These are phyloP conservation scores for Saccharomyces hybrid DNA, from an alignment of 1,139 yeast genomes.

Conservation along the genomic window DNA sequence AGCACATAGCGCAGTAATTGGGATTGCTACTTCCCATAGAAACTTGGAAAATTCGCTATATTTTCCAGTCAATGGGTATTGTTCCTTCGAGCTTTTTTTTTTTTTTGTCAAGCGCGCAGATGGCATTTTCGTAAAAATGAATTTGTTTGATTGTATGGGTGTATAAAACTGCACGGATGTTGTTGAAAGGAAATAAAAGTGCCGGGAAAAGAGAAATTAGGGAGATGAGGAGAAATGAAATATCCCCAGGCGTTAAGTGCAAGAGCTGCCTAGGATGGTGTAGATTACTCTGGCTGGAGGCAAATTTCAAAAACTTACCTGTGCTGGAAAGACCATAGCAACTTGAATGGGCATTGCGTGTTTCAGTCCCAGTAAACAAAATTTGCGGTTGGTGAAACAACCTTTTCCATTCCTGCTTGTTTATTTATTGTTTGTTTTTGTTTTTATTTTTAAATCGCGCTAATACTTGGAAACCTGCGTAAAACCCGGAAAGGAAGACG, in stretches of 20 bases:
- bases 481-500: neutral
- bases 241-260: too few species aligned
- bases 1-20: neutral
- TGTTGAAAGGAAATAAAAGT: too few species aligned
- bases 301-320: too few species aligned
- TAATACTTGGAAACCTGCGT: neutral
- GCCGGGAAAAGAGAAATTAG: too few species aligned
- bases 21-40: neutral
- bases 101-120: neutral
- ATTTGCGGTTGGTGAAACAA: neutral
- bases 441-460: neutral
- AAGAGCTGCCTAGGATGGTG: too few species aligned
- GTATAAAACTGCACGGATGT: neutral
- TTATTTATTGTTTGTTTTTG: neutral
- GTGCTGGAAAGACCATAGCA: neutral
- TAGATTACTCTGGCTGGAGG: too few species aligned
- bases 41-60: neutral
- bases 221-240: neutral
- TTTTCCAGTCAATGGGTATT: neutral
- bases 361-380: neutral
- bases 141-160: neutral
- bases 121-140: neutral
- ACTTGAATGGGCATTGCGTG: neutral
- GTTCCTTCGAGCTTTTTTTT: neutral
- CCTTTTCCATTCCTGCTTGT: neutral